phyloP scores from a whole-genome alignment of 148 eudicot species.

The Silene uniflora region DNA sequence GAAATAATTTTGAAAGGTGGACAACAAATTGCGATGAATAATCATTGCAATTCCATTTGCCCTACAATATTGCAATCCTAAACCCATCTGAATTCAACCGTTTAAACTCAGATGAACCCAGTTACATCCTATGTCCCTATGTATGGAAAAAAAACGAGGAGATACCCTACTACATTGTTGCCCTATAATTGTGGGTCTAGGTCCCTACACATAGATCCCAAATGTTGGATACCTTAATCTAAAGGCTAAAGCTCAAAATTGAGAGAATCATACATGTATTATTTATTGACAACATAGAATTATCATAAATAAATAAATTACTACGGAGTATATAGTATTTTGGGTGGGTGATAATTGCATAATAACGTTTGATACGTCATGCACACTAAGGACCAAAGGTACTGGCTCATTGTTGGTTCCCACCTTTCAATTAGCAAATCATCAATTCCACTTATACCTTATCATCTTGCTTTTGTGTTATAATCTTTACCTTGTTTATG shows the following conservation, averaged over 20 bases:
- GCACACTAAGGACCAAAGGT: slow-evolving; percentile 16
- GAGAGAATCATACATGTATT: background rate
- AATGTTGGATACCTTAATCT: slow-evolving; percentile 15
- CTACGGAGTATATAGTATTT: too few relatives aligned
- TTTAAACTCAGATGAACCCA: too few relatives aligned
- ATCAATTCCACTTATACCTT: slow-evolving; percentile 8
- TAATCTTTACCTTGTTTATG: background rate
- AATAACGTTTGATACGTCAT: slow-evolving; percentile 21
- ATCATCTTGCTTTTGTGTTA: slow-evolving; percentile 12
- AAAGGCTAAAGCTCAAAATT: background rate
- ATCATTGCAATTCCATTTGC: too few relatives aligned
- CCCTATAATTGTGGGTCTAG: background rate
- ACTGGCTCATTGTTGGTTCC: slow-evolving; percentile 20
- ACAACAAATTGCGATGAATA: too few relatives aligned
- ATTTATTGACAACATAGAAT: background rate
- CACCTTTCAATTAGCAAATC: slow-evolving; percentile 15
- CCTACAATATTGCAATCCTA: too few relatives aligned
- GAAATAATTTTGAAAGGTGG: too few relatives aligned
- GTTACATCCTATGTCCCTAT: too few relatives aligned
- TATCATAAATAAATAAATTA: too few relatives aligned
- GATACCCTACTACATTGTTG: background rate
- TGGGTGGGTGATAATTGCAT: slow-evolving; percentile 18
- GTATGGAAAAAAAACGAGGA: too few relatives aligned
- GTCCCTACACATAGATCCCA: slow-evolving; percentile 8
- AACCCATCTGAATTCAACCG: too few relatives aligned